Evolutionary conservation across 2,329 filamentous ascomycete genomes (phyloP), one percentile per base, ranked within the genome.

Genomic region (Celoporthe dispersa): DNA sequence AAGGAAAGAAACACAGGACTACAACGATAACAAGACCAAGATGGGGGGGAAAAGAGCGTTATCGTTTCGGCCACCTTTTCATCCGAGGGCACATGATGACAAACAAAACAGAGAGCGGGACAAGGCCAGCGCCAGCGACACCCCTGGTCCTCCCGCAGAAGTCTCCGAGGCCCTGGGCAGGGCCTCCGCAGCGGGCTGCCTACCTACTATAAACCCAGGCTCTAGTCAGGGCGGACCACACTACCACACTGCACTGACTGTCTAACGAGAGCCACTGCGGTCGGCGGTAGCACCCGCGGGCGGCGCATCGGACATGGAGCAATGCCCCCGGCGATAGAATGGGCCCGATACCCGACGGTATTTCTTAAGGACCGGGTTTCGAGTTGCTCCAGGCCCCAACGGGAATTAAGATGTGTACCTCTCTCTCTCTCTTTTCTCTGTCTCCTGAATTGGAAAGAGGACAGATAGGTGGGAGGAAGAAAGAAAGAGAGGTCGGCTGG

Each of bases 341-440:
- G 39, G 41, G 22, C 39, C 62, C 62, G 62, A 35, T 14, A 51
- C 16, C 61, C 62, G 62, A 51, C 62, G 16, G 62, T 7, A 6
- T 8, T 31, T 57, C 6, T 12, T 12, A 22, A 19, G 53, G 14
- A 1, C 12, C 41, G 39, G 62, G n/a, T 19, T 44, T 25, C n/a
- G 62, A 33, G 41, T 64, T 64, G 62, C 62, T 33, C 62, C 62
- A 64, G 62, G 6, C 25, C 62, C 60, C 9, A 28, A 19, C 12
- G 2, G 44, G 44, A 1, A 3, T 7, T 11, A 48, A 41, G 39
- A 16, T 16, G 39, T 41, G 4, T 16, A n/a, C 14, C 39, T 16
- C 6, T 41, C 39, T 16, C 39, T 41, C 39, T 16, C 39, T 16
- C 16, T 39, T 39, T 35, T 35, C 35, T 39, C 37, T 39, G 37